phyloP scores from a whole-genome alignment of 108 stramenopile genomes.

The Cyclotella atomus region DNA sequence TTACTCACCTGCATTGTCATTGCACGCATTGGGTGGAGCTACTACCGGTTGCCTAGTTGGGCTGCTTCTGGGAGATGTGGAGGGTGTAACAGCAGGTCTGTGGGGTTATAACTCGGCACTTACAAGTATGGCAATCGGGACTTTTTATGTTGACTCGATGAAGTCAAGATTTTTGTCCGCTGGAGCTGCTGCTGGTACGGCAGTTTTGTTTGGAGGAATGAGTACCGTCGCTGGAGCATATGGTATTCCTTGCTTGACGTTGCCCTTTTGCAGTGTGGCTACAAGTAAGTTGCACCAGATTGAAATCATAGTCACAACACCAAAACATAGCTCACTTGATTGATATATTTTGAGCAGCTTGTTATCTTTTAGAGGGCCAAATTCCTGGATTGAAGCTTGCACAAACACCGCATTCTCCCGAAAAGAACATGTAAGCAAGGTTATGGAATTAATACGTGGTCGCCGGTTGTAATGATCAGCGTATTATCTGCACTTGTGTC shows the following conservation, averaged over 20 bases:
- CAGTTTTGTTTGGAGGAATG: constrained; percentile 75
- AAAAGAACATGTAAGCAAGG: constrained; percentile 62
- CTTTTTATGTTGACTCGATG: constrained; percentile 73
- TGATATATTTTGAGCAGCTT: constrained; percentile 41
- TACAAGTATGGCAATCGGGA: constrained; percentile 78
- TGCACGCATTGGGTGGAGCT: constrained; percentile 67
- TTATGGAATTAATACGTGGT: too few relatives aligned
- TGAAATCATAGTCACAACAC: too few relatives aligned
- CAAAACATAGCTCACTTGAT: too few relatives aligned
- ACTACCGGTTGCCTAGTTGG: constrained; percentile 52
- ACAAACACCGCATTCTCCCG: constrained; percentile 73
- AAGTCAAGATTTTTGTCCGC: constrained; percentile 54
- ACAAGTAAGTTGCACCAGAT: too few relatives aligned
- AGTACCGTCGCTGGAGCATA: constrained; percentile 59
- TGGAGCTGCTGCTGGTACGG: constrained; percentile 70
- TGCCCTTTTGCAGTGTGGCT: constrained; percentile 80
- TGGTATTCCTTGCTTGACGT: constrained; percentile 72
- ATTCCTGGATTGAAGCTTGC: constrained; percentile 62
- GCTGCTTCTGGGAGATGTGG: constrained; percentile 46
- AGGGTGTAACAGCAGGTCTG: constrained; percentile 65
- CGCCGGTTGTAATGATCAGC: too few relatives aligned
- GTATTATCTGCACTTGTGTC: too few relatives aligned
- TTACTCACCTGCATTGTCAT: constrained; percentile 67
- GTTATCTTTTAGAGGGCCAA: constrained; percentile 65
- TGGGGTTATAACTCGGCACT: constrained; percentile 80